These are phyloP conservation scores for Sugiyamaella boreocaroliniensis DNA, from an alignment of 805 yeast species.

Conservation along the genomic window DNA sequence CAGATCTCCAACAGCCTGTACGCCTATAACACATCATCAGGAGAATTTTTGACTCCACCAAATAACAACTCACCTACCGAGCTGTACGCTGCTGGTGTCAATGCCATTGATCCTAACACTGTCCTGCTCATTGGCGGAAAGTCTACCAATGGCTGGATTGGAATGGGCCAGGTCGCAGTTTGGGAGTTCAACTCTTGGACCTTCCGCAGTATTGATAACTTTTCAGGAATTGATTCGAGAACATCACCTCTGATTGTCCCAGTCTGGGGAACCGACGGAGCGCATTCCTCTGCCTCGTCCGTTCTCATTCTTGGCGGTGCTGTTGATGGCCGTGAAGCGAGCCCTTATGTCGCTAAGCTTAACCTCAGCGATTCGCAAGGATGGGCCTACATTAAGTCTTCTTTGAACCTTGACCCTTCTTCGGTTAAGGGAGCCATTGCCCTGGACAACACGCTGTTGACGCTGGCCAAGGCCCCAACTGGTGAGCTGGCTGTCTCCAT, in stretches of 20 bases:
- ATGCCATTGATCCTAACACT: slow-evolving; percentile 12
- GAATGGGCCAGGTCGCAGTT: slow-evolving; percentile 64
- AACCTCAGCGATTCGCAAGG: slow-evolving; percentile 32
- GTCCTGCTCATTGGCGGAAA: slow-evolving; percentile 59
- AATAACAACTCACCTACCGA: slow-evolving; percentile 22
- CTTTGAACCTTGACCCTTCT: slow-evolving; percentile 9
- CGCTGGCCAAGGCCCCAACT: not conserved
- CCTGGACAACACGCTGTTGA: slow-evolving; percentile 20
- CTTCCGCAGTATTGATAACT: slow-evolving; percentile 34
- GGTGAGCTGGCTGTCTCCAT: slow-evolving; percentile 3
- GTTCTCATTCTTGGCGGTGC: slow-evolving; percentile 57
- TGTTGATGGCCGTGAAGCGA: slow-evolving; percentile 33
- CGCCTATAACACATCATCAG: slow-evolving; percentile 18
- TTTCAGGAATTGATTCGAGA: slow-evolving; percentile 45
- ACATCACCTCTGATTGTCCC: slow-evolving; percentile 50
- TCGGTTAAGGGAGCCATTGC: slow-evolving; percentile 14
- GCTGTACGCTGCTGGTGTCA: slow-evolving; percentile 22
- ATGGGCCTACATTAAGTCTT: slow-evolving; percentile 39
- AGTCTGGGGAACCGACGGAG: slow-evolving; percentile 32
- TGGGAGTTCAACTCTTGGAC: slow-evolving; percentile 72
- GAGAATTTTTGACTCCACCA: slow-evolving; percentile 13
- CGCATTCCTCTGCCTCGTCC: not conserved
- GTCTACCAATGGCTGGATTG: slow-evolving; percentile 57
- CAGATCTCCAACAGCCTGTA: slow-evolving; percentile 18
- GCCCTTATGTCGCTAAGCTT: slow-evolving; percentile 41